Conservation (phyloP, 2,329 filamentous ascomycete genomes). For the Talaromyces pinophilus region DNA sequence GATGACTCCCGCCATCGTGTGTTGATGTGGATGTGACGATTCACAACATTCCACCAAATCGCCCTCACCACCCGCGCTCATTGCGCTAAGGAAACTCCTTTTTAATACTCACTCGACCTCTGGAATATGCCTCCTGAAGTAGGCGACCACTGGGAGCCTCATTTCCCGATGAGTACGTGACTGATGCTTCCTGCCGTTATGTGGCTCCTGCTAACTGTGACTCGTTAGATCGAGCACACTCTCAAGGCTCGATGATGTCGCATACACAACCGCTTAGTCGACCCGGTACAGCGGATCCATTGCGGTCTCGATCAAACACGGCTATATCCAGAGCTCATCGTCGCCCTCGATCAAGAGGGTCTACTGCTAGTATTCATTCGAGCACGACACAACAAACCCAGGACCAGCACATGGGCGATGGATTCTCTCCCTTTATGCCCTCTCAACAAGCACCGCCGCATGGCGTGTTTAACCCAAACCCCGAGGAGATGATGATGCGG, state of each 20-base stretch:
- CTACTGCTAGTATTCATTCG: conserved; percentile 52
- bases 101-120: conserved; percentile 22
- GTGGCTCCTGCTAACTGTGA: conserved; percentile 22
- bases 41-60: conserved; percentile 35
- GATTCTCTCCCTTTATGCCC: conserved; percentile 43
- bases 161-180: conserved; percentile 26
- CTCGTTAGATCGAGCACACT: conserved; percentile 38
- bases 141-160: conserved; percentile 31
- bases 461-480: conserved; percentile 42
- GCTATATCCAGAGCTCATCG: conserved; percentile 42
- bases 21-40: conserved; percentile 31
- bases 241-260: conserved; percentile 41
- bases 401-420: conserved; percentile 44
- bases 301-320: conserved; percentile 45
- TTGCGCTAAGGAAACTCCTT: background rate
- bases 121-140: conserved; percentile 37
- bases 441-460: conserved; percentile 38
- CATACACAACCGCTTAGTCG: conserved; percentile 44
- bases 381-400: conserved; percentile 48
- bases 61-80: conserved; percentile 18
- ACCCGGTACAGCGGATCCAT: conserved; percentile 44
- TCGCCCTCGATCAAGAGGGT: conserved; percentile 49
- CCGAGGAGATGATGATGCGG: conserved; percentile 50
- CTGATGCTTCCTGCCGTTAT: conserved; percentile 17
- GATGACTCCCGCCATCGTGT: conserved; percentile 24